Evolutionary conservation across 169 alveolate species (phyloP).

Genomic region (Babesia ovis): DNA sequence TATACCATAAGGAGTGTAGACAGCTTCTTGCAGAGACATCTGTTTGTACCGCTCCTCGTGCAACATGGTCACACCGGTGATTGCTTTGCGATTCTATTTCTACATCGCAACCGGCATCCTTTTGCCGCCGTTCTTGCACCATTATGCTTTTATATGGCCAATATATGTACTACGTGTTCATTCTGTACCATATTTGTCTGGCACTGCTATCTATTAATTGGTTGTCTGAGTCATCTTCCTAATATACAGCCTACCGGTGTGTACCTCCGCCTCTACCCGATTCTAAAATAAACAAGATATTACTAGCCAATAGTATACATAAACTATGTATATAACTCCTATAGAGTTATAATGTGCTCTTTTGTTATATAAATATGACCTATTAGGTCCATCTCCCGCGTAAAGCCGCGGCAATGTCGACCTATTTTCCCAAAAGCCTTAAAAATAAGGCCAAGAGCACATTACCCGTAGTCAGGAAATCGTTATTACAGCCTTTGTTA

Average conservation of each 20-base stretch:
- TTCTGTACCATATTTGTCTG: no score
- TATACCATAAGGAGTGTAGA: conserved; percentile 71
- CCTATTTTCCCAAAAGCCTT: conserved; percentile 65
- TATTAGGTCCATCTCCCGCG: neutral
- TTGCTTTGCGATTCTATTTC: conserved; percentile 3
- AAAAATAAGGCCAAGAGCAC: conserved; percentile 65
- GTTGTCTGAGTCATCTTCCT: no score
- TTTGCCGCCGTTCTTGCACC: neutral
- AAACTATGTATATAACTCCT: no score
- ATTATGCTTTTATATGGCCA: neutral
- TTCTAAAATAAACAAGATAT: no score
- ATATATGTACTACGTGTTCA: no score
- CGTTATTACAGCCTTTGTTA: conserved; percentile 22
- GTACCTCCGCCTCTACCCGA: no score
- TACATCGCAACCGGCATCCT: neutral
- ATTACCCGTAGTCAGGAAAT: conserved; percentile 1
- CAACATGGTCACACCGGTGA: neutral
- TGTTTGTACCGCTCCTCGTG: conserved; percentile 39
- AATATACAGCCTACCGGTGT: no score
- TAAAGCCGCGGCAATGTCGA: conserved; percentile 37
- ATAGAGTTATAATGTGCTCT: no score
- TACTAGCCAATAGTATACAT: no score
- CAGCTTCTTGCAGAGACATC: conserved; percentile 75
- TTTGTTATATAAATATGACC: neutral
- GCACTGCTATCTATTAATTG: no score